phyloP scores from a whole-genome alignment of 805 yeast genomes.

The Martiniozyma abietophila region DNA sequence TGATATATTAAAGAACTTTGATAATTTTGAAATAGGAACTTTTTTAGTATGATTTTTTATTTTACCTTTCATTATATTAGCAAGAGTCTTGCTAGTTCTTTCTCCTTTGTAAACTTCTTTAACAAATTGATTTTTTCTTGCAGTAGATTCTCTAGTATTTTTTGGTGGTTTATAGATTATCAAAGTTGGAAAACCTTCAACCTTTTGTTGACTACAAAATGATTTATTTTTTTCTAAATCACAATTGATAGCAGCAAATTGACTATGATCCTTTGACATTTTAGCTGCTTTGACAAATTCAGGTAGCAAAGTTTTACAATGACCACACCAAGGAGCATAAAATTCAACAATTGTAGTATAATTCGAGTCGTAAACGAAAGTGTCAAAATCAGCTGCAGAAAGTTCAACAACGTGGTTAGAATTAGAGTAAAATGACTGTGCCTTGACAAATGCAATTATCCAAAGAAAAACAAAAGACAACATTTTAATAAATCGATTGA shows the following conservation, averaged over 20 bases:
- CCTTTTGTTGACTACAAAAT: constrained; percentile 54
- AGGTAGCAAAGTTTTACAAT: constrained; percentile 67
- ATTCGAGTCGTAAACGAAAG: constrained; percentile 58
- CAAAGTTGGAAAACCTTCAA: constrained; percentile 81
- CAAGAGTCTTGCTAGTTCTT: constrained; percentile 45
- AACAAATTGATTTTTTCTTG: constrained; percentile 8
- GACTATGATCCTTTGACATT: constrained; percentile 42
- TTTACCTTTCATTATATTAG: constrained; percentile 45
- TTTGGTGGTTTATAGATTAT: constrained; percentile 80
- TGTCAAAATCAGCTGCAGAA: constrained; percentile 41
- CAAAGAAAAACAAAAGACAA: too few relatives aligned
- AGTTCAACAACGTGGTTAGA: constrained; percentile 21
- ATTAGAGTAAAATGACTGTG: constrained; percentile 16
- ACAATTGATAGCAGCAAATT: constrained; percentile 82
- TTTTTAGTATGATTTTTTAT: constrained; percentile 59
- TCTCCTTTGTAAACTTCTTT: constrained; percentile 53
- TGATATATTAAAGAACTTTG: constrained; percentile 18
- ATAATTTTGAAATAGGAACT: constrained; percentile 29
- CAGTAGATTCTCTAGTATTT: constrained; percentile 13
- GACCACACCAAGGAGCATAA: constrained; percentile 98
- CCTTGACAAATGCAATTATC: too few relatives aligned
- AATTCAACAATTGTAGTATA: constrained; percentile 80
- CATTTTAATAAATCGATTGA: too few relatives aligned
- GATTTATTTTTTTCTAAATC: constrained; percentile 58
- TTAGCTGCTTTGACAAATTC: constrained; percentile 58